A percentile compares a stretch with the other conserved stretches of the same genome.
These are phyloP conservation scores for Colletotrichum kahawae DNA, from an alignment of 2,329 filamentous ascomycete genomes.

Conservation along the genomic window DNA sequence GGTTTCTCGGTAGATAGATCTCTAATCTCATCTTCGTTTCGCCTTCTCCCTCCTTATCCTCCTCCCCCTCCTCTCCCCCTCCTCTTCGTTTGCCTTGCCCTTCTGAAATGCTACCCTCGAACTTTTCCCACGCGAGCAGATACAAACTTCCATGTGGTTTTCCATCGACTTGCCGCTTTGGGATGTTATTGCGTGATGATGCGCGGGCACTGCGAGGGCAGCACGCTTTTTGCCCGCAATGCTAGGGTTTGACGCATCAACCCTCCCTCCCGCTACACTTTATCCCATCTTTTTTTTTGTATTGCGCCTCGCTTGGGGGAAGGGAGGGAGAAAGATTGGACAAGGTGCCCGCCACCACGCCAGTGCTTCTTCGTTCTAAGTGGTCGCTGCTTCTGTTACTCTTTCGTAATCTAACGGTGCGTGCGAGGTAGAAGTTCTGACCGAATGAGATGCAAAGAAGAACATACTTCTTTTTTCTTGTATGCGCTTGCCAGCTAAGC, in stretches of 20 bases:
- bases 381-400: not conserved
- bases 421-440: not conserved
- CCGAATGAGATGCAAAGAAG: not conserved
- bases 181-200: not conserved
- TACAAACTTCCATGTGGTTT: not conserved
- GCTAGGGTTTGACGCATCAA: not conserved
- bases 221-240: not conserved
- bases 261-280: not conserved
- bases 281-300: not conserved
- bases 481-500: not conserved
- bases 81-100: not conserved
- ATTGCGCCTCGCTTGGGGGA: not conserved
- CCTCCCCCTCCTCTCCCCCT: not conserved
- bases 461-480: not conserved
- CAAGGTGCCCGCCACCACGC: not conserved
- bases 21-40: not conserved
- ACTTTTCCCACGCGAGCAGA: not conserved
- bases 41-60: not conserved
- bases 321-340: not conserved
- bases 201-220: not conserved
- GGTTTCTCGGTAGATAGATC: not conserved
- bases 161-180: not conserved
- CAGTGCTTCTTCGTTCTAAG: not conserved
- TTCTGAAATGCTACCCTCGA: not conserved
- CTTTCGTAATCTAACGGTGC: not conserved